Evolutionary conservation across 345 rosid genomes (phyloP).

Genomic region (Capsella bursapastoris): DNA sequence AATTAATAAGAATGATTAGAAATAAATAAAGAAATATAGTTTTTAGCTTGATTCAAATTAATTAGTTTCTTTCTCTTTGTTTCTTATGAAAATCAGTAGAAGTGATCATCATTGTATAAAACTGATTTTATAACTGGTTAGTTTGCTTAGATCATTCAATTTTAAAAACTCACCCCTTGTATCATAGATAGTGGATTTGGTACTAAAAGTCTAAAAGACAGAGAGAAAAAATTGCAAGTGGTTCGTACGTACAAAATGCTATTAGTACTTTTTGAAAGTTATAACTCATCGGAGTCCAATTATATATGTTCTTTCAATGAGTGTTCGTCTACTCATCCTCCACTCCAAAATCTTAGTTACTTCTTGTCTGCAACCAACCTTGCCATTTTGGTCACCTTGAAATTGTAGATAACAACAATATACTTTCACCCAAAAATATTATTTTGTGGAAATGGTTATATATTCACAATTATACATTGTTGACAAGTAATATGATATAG

Average conservation of each 20-base stretch:
- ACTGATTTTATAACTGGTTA: neutral
- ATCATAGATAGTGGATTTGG: constrained; percentile 28
- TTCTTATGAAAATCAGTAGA: neutral
- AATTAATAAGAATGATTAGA: neutral
- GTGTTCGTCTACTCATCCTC: constrained; percentile 43
- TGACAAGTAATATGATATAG: neutral
- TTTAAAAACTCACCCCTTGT: neutral
- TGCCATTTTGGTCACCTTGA: constrained; percentile 9
- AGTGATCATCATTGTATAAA: neutral
- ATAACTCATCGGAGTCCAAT: constrained; percentile 38
- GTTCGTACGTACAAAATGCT: constrained; percentile 37
- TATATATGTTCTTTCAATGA: constrained; percentile 18
- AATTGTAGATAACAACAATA: constrained; percentile 8
- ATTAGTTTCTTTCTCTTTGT: neutral
- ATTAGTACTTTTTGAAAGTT: constrained; percentile 39
- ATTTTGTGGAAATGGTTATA: constrained; percentile 7
- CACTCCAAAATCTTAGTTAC: constrained; percentile 40
- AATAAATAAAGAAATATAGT: neutral
- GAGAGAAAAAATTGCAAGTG: constrained; percentile 33
- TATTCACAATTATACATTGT: constrained; percentile 21
- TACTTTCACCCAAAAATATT: too few species aligned
- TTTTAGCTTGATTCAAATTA: neutral
- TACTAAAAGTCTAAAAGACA: constrained; percentile 25
- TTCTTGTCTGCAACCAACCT: constrained; percentile 32
- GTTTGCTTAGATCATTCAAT: neutral